phyloP scores from a whole-genome alignment of 441 rosid species.

The Populus hybrid region DNA sequence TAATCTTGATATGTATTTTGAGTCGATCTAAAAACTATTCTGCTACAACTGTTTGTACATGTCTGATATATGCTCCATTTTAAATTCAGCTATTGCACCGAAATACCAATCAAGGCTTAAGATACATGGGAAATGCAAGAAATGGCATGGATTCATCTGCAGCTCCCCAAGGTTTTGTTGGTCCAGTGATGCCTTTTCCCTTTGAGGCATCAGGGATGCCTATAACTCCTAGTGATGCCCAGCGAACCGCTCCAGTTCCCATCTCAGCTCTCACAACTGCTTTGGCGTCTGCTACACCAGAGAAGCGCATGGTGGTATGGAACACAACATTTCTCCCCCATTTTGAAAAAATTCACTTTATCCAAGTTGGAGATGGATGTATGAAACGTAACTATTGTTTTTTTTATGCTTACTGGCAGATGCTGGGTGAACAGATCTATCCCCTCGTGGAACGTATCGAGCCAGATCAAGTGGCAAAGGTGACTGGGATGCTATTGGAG shows the following conservation, averaged over 20 bases:
- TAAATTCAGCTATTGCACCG: conserved; percentile 35
- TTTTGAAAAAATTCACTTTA: neutral
- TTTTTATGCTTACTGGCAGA: conserved; percentile 25
- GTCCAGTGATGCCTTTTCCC: conserved; percentile 39
- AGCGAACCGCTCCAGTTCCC: conserved; percentile 32
- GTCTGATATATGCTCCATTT: neutral
- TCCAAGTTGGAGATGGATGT: neutral
- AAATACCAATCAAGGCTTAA: conserved; percentile 35
- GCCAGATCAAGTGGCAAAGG: conserved; percentile 53
- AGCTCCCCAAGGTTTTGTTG: conserved; percentile 38
- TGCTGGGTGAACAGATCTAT: conserved; percentile 67
- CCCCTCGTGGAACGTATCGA: conserved; percentile 59
- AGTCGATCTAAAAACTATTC: neutral
- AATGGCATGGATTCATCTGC: conserved; percentile 38
- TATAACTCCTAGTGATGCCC: conserved; percentile 26
- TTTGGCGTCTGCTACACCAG: conserved; percentile 51
- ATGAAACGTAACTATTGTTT: neutral
- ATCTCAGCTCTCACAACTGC: conserved; percentile 56
- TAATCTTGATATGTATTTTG: neutral
- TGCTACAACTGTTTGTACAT: neutral
- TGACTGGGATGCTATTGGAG: conserved; percentile 84
- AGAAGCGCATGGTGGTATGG: conserved; percentile 39
- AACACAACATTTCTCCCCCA: neutral
- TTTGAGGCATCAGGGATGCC: conserved; percentile 41
- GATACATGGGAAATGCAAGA: conserved; percentile 43